Conservation (phyloP, 2,329 filamentous ascomycete genomes). For the Fusarium acutatum region DNA sequence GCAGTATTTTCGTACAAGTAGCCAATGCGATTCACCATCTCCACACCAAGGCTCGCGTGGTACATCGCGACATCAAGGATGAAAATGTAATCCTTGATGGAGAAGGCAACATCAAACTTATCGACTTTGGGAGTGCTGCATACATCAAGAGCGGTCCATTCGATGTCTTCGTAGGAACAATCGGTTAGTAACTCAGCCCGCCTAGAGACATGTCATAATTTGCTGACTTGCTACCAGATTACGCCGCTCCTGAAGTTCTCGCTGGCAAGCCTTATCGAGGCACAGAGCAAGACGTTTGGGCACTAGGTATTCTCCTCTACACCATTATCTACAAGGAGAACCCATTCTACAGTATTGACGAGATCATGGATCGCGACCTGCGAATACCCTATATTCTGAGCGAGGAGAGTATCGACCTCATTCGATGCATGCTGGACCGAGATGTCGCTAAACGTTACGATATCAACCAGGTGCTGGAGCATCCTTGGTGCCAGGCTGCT, state of each 20-base stretch:
- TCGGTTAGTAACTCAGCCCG: slow-evolving; percentile 69
- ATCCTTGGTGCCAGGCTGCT: slow-evolving; percentile 74
- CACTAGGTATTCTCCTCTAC: slow-evolving; percentile 94
- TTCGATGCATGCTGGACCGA: slow-evolving; percentile 90
- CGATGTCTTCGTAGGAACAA: slow-evolving; percentile 98
- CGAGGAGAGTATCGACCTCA: slow-evolving; percentile 91
- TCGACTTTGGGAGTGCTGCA: slow-evolving; percentile 96
- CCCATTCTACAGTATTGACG: slow-evolving; percentile 97
- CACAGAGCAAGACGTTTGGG: slow-evolving; percentile 99
- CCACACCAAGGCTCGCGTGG: slow-evolving; percentile 88
- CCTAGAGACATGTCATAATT: neutral
- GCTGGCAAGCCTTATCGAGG: slow-evolving; percentile 91
- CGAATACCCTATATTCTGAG: slow-evolving; percentile 89
- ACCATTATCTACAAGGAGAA: slow-evolving; percentile 99
- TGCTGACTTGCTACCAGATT: slow-evolving; percentile 68
- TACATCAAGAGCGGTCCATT: slow-evolving; percentile 99
- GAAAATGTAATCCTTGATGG: slow-evolving; percentile 97
- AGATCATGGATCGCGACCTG: slow-evolving; percentile 97
- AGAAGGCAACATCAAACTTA: slow-evolving; percentile 94
- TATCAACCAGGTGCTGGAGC: slow-evolving; percentile 88
- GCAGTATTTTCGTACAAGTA: slow-evolving; percentile 95
- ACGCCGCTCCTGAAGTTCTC: slow-evolving; percentile 97
- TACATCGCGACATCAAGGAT: slow-evolving; percentile 98
- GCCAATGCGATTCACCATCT: slow-evolving; percentile 89
- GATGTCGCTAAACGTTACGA: slow-evolving; percentile 83